Base-by-base conservation (phyloP, 2,329 filamentous ascomycete genomes). In the Penicillium sp. region DNA sequence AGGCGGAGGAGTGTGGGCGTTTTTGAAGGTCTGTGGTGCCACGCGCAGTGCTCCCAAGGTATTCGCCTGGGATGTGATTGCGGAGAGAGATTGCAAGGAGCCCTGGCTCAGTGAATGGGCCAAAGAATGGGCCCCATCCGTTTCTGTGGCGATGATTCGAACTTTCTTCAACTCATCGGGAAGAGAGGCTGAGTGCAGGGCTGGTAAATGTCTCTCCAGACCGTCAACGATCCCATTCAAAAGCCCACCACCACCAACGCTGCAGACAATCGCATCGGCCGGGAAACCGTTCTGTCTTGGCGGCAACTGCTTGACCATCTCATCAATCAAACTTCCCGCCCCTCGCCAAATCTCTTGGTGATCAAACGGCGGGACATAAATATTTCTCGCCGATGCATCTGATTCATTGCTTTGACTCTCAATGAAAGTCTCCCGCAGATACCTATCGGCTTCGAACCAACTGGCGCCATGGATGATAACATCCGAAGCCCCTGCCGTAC, bases 241-340 rank as follows among this genome's bases (percentile, higher is more conserved):
- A 18, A 94, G 74, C 0, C 90, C 90, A 8, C 91, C 91, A 5
- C 91, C 90, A 10, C 90, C 91, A 29, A 92, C 88, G 53, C 81
- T 87, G 71, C 88, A 92, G 44, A 92, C 81, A n/a, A 95, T 79
- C 18, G 80, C 88, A 66, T 91, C 86, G 2, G 89, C 82, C 2
- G 77, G 75, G 34, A 73, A 72, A 56, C 47, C 44, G 18, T 29
- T 5, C 5, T 52, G 57, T 47, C 58, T 54, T 10, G 59, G 49
- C 0, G 71, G 68, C 31, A 76, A 57, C 47, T 76, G 74, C n/a
- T 38, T 39, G 21, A 63, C 61, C 21, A 76, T 64, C 60, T 77
- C 75, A 29, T 64, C 54, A 21, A 76, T 48, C 60, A 77, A 67
- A 11, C 65, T 72, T 24, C 56, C 60, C 9, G 64, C 67, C 1